Conservation (phyloP, 176 grass and related monocot species). For the Rhynchospora breviuscula region DNA sequence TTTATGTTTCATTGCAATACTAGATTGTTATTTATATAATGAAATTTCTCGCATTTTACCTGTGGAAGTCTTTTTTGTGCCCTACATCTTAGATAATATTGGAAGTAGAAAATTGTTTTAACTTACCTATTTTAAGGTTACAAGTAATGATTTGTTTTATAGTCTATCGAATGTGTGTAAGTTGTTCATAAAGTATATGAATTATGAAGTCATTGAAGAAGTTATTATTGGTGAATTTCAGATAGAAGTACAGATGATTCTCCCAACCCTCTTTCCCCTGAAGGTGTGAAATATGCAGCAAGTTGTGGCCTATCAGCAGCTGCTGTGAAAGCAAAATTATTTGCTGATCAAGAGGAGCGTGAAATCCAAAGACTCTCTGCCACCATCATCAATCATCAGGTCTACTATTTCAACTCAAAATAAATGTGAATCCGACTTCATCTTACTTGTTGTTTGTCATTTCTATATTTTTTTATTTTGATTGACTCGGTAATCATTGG, state of each 20-base stretch:
- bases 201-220: not conserved
- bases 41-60: not conserved
- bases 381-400: slow-evolving; percentile 89
- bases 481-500: not conserved
- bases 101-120: not conserved
- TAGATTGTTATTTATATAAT: not conserved
- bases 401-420: not conserved
- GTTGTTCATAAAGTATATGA: not conserved
- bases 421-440: not conserved
- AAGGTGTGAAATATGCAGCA: slow-evolving; percentile 65
- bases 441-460: not conserved
- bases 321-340: slow-evolving; percentile 86
- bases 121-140: not conserved
- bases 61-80: not conserved
- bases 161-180: not conserved
- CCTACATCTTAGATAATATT: not conserved
- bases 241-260: slow-evolving; percentile 18
- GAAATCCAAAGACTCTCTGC: slow-evolving; percentile 91
- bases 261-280: slow-evolving; percentile 35
- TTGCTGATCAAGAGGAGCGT: slow-evolving; percentile 91
- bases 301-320: slow-evolving; percentile 72
- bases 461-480: not conserved
- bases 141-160: not conserved
- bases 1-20: slow-evolving; percentile 5
- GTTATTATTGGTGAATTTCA: not conserved